Percentiles rank a stretch among this genome's conserved stretches.
Evolutionary conservation across 2,329 filamentous ascomycete species (phyloP).

Genomic region (Ophiocordyceps camponoti-leonardi): DNA sequence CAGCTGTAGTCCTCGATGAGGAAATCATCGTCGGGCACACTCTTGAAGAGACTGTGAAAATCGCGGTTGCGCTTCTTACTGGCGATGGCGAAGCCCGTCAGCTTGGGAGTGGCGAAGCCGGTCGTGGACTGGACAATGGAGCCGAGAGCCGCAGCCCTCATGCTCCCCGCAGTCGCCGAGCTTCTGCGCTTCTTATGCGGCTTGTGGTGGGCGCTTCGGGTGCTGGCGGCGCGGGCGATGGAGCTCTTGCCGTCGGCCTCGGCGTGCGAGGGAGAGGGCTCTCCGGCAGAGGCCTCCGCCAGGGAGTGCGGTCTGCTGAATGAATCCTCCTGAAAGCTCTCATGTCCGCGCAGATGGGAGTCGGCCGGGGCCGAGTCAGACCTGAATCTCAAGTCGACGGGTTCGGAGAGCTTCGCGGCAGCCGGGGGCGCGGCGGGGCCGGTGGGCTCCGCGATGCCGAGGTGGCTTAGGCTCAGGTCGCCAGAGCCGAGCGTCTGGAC

Average conservation of each 20-base stretch:
- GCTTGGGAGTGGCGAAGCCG: conserved; percentile 46
- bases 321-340: conserved; percentile 16
- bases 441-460: conserved; percentile 56
- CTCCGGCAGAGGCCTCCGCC: conserved; percentile 31
- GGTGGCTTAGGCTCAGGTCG: conserved; percentile 73
- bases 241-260: conserved; percentile 47
- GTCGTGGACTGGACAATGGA: conserved; percentile 49
- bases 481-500: conserved; percentile 81
- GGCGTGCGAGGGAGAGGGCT: conserved; percentile 45
- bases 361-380: conserved; percentile 45
- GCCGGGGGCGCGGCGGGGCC: conserved; percentile 37
- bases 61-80: conserved; percentile 93
- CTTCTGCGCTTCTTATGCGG: conserved; percentile 65
- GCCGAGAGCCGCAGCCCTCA: conserved; percentile 43
- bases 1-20: conserved; percentile 98
- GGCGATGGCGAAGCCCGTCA: conserved; percentile 90
- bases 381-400: conserved; percentile 26
- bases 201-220: conserved; percentile 43
- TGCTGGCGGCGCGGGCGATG: conserved; percentile 47
- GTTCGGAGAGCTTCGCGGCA: conserved; percentile 34
- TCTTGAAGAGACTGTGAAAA: conserved; percentile 86
- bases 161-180: conserved; percentile 50
- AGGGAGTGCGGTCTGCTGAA: conserved; percentile 28
- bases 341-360: conserved; percentile 9
- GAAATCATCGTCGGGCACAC: conserved; percentile 94